phyloP scores from a whole-genome alignment of 805 yeast genomes.

The Saccharomycopsis schoenii region DNA sequence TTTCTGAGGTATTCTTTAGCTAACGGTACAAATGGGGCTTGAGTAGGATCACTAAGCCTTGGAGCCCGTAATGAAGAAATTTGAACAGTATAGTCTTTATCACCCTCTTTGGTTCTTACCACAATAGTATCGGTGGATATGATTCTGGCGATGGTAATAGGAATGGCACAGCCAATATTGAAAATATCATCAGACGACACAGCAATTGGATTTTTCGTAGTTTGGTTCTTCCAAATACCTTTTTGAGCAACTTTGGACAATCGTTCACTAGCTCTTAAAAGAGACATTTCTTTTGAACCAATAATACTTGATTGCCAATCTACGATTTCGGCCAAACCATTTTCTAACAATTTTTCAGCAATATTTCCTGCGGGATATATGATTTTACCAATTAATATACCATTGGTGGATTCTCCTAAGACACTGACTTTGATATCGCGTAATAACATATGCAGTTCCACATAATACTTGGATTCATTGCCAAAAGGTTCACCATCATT shows the following conservation, averaged over 20 bases:
- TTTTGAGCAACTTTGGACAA: conserved; percentile 45
- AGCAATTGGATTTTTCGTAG: conserved; percentile 18
- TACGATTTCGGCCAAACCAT: conserved; percentile 64
- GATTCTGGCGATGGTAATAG: conserved; percentile 49
- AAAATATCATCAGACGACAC: conserved; percentile 22
- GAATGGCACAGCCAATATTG: conserved; percentile 38
- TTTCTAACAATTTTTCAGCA: conserved; percentile 52
- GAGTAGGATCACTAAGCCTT: conserved; percentile 45
- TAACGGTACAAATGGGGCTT: conserved; percentile 46
- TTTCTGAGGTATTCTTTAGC: conserved; percentile 72
- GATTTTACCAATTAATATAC: conserved; percentile 48
- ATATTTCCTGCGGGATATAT: conserved; percentile 72
- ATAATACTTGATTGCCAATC: conserved; percentile 71
- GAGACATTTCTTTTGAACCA: conserved; percentile 55
- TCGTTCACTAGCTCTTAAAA: conserved; percentile 55
- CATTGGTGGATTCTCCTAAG: conserved; percentile 52
- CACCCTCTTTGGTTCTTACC: conserved; percentile 38
- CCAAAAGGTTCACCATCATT: conserved; percentile 48
- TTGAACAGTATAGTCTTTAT: conserved; percentile 52
- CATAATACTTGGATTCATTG: conserved; percentile 53
- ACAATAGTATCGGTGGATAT: conserved; percentile 60
- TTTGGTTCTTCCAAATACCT: conserved; percentile 44
- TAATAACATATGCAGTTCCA: conserved; percentile 54
- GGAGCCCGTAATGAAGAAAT: conserved; percentile 73
- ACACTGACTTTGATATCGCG: conserved; percentile 47